Evolutionary conservation across 2,329 filamentous ascomycete genomes (phyloP), one percentile per base, ranked within the genome.

Genomic region (Colletotrichum trifolii): DNA sequence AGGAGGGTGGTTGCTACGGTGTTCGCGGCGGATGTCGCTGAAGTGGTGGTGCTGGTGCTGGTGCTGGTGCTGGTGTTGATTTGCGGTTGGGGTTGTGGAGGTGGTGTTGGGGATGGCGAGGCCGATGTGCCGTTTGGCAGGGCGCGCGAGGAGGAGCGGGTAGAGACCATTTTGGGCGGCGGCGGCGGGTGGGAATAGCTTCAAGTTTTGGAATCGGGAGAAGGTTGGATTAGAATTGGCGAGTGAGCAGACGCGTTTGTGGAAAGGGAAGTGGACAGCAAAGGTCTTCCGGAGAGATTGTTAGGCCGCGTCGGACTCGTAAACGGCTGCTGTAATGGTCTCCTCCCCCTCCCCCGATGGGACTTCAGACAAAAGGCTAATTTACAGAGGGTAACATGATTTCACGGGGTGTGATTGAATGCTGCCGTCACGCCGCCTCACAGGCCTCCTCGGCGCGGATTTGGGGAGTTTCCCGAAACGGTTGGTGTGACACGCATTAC

Each of bases 131-230:
- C 71, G 9, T 49, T 48, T 33, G 66, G 39, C 49, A 61, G 43
- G 56, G 75, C 71, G 68, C 74, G 76, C 50, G 76, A 74, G 9
- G 77, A 70, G 50, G 74, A 70, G 68, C 78, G 74, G 8, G 78
- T 80, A 63, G 69, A 78, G 66, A 79, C 78, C 77, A 80, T 80
- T 45, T 42, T 68, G 67, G n/a, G 17, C 36, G 33, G 2, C 36
- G 33, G 2, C 2, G n/a, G 9, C 3, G 2, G 4, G 17, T 57
- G 10, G 25, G n/a, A 34, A 46, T 50, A 17, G 46, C 43, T 42
- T 50, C 46, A n/a, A 43, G 4, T 12, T 25, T 4, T 3, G 54
- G n/a, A 7, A 13, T 5, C 8, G 38, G 9, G 25, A 6, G 7
- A 10, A 2, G 7, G 9, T n/a, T 12, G 11, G 13, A 25, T 40